phyloP scores from a whole-genome alignment of 345 rosid genomes.

The Leavenworthia alabamica region DNA sequence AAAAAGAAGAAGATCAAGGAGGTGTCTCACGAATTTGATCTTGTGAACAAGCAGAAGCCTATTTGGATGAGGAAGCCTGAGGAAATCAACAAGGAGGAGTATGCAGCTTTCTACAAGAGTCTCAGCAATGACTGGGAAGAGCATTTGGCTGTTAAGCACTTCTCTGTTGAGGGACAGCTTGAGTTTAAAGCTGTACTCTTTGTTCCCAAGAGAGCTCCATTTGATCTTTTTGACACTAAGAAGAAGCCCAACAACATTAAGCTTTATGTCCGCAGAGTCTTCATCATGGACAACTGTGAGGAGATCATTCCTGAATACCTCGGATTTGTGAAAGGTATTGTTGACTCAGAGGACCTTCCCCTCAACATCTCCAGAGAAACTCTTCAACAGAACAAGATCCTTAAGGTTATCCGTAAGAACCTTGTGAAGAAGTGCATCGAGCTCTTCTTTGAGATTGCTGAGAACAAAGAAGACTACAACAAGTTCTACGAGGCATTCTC shows the following conservation, averaged over 20 bases:
- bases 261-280: conserved; percentile 81
- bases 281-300: conserved; percentile 91
- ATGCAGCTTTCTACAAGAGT: conserved; percentile 86
- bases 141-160: conserved; percentile 84
- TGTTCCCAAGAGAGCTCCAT: conserved; percentile 83
- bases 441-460: conserved; percentile 82
- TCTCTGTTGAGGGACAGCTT: conserved; percentile 84
- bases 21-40: conserved; percentile 67
- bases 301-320: conserved; percentile 80
- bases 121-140: conserved; percentile 90
- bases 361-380: conserved; percentile 80
- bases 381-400: conserved; percentile 83
- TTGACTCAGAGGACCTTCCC: conserved; percentile 88
- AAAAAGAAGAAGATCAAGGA: conserved; percentile 87
- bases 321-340: conserved; percentile 78
- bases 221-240: conserved; percentile 76
- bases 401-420: conserved; percentile 80
- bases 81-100: conserved; percentile 77
- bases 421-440: conserved; percentile 82
- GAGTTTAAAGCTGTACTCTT: conserved; percentile 83
- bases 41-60: conserved; percentile 83
- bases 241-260: conserved; percentile 87
- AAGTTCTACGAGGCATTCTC: conserved; percentile 86
- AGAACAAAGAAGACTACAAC: conserved; percentile 87
- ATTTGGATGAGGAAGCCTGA: conserved; percentile 94